Percentiles rank a stretch among this genome's conserved stretches.
phyloP scores from a whole-genome alignment of 768 basidiomycete genomes.

The Exsudoporus frostii region DNA sequence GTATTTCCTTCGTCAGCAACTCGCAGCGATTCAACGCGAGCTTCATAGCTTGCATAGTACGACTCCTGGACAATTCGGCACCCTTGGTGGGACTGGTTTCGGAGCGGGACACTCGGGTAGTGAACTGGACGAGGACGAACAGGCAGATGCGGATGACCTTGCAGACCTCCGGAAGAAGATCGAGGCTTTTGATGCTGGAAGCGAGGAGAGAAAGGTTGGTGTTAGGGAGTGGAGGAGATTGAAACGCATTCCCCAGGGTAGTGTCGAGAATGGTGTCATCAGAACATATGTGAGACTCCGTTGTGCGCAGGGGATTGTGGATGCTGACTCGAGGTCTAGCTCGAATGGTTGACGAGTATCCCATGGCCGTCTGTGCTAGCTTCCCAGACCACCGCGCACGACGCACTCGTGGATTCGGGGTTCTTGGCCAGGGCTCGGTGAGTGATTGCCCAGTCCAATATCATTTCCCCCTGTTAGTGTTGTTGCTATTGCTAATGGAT shows the following conservation, averaged over 20 bases:
- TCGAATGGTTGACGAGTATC: slow-evolving; percentile 85
- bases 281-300: slow-evolving; percentile 63
- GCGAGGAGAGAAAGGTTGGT: slow-evolving; percentile 80
- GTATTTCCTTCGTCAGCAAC: slow-evolving; percentile 80
- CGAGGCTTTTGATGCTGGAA: slow-evolving; percentile 67
- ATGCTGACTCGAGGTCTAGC: slow-evolving; percentile 31
- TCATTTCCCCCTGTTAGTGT: neutral
- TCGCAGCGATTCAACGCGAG: slow-evolving; percentile 76
- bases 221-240: slow-evolving; percentile 81
- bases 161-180: slow-evolving; percentile 69
- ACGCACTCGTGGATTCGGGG: slow-evolving; percentile 45
- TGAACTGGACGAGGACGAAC: slow-evolving; percentile 74
- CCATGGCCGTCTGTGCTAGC: slow-evolving; percentile 66
- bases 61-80: slow-evolving; percentile 20
- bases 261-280: slow-evolving; percentile 88
- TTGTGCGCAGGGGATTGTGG: neutral
- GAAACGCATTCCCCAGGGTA: slow-evolving; percentile 84
- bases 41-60: slow-evolving; percentile 52
- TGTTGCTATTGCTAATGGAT: neutral
- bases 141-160: slow-evolving; percentile 78
- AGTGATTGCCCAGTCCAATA: neutral
- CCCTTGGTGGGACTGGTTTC: slow-evolving; percentile 18
- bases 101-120: slow-evolving; percentile 31
- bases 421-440: slow-evolving; percentile 69
- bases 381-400: slow-evolving; percentile 25